Evolutionary conservation across 1,139 yeast species (phyloP), one percentile per base, ranked within the genome.

Genomic region (Suhomyces kunorum): DNA sequence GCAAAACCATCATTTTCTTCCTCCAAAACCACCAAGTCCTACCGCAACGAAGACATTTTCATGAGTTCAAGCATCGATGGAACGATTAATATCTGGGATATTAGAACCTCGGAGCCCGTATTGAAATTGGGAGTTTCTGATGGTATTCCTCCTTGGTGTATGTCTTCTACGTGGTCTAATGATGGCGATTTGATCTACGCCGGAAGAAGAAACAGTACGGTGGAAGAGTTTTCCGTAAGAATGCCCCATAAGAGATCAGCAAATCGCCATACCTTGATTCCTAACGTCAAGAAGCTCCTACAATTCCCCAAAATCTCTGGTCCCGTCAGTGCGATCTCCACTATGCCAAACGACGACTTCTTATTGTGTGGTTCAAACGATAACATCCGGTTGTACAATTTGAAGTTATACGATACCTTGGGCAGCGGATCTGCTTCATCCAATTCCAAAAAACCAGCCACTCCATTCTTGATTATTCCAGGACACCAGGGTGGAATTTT

Each of bases 141-240:
- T 6, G 80, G 80, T 1, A 76, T 82, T 0, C 96, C 98, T 1
- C 98, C 98, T 0, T 92, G 98, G 98, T 85, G 96, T 62, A 83
- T 86, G 77, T 78, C 88, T n/a, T 82, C 96, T 0, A 79, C 88
- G 38, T 94, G 98, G 98, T 83, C 96, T 5, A 71, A 74, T 40
- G 83, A 83, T 53, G 98, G 98, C 7, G 83, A 87, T 44, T 72
- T 69, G 34, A 74, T 90, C 11, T 92, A 75, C 54, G 89, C 83
- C 3, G 98, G 98, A 1, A 76, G 98, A 48, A 77, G 98, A 59
- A 92, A 90, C 59, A 84, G 94, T 33, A 74, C 84, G 0, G 89
- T 90, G 4, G 98, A 92, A 51, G 96, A 88, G 59, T 83, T 82
- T 46, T 88, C 89, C 32, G 55, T 92, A 12, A 78, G 83, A 35